Evolutionary conservation across 2,329 filamentous ascomycete genomes (phyloP).

Genomic region (Fusarium compactum): DNA sequence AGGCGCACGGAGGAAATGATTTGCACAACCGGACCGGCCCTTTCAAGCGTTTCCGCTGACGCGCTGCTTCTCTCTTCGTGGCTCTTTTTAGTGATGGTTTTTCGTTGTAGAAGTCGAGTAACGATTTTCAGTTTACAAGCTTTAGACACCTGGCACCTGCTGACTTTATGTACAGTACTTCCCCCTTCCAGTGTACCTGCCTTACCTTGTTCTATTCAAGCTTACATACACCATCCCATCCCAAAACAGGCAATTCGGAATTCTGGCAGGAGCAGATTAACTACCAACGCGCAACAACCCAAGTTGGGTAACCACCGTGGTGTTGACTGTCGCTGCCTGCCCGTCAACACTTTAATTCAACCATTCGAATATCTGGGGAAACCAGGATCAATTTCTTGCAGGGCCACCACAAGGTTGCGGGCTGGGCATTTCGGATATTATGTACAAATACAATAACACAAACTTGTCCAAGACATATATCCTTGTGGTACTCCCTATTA

Average conservation of each 20-base stretch:
- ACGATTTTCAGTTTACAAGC: neutral
- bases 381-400: conserved; percentile 13
- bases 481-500: neutral
- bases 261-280: conserved; percentile 22
- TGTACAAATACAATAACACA: neutral
- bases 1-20: conserved; percentile 22
- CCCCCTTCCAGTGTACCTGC: neutral
- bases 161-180: conserved; percentile 2
- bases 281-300: neutral
- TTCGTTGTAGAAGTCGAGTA: conserved; percentile 1
- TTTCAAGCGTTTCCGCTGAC: conserved; percentile 3
- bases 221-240: neutral
- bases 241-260: conserved; percentile 10
- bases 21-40: conserved; percentile 24
- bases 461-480: neutral
- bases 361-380: conserved; percentile 30
- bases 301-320: neutral
- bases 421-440: neutral
- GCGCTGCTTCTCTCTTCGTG: neutral
- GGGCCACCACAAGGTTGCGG: conserved; percentile 1
- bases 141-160: neutral
- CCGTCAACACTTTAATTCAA: conserved; percentile 10
- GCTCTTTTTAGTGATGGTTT: neutral
- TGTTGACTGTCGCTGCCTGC: conserved; percentile 2
- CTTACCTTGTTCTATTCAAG: neutral